Evolutionary conservation across 2,329 filamentous ascomycete genomes (phyloP).

Genomic region (Karstenula rhodostoma): DNA sequence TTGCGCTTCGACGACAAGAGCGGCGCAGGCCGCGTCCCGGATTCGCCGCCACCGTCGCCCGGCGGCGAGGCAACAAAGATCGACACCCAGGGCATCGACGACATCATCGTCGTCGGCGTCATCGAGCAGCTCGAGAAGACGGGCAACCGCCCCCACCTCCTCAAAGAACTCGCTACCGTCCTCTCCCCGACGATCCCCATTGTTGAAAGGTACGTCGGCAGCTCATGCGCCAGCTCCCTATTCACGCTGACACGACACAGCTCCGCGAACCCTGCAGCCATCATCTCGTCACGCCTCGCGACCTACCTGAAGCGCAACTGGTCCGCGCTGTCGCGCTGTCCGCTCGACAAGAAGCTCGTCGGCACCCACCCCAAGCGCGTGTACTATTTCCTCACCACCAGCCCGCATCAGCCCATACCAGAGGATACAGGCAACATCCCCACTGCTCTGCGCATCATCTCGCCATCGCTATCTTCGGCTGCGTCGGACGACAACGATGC

Average conservation of each 20-base stretch:
- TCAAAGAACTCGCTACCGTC: constrained; percentile 88
- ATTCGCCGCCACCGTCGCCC: constrained; percentile 84
- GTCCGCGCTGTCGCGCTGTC: constrained; percentile 81
- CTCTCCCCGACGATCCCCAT: constrained; percentile 79
- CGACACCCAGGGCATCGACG: constrained; percentile 84
- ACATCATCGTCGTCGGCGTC: constrained; percentile 92
- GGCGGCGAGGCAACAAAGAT: constrained; percentile 65
- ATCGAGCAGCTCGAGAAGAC: constrained; percentile 89
- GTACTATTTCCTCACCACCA: constrained; percentile 96
- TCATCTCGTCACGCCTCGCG: constrained; percentile 91
- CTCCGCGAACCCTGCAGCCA: constrained; percentile 92
- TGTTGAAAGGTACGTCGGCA: constrained; percentile 84
- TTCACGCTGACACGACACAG: constrained; percentile 61
- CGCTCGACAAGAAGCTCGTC: constrained; percentile 90
- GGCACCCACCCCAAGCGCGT: constrained; percentile 91
- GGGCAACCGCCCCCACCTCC: constrained; percentile 89
- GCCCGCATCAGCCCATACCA: constrained; percentile 81
- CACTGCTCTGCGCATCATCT: constrained; percentile 70
- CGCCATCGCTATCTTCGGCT: constrained; percentile 82
- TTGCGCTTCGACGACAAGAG: constrained; percentile 59
- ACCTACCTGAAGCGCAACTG: constrained; percentile 87
- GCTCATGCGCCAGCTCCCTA: constrained; percentile 16
- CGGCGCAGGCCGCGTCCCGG: constrained; percentile 57
- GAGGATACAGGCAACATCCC: constrained; percentile 64
- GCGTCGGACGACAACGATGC: constrained; percentile 76